Base-by-base conservation (phyloP, 495 filamentous ascomycete species). In the Trichoderma gamsii region DNA sequence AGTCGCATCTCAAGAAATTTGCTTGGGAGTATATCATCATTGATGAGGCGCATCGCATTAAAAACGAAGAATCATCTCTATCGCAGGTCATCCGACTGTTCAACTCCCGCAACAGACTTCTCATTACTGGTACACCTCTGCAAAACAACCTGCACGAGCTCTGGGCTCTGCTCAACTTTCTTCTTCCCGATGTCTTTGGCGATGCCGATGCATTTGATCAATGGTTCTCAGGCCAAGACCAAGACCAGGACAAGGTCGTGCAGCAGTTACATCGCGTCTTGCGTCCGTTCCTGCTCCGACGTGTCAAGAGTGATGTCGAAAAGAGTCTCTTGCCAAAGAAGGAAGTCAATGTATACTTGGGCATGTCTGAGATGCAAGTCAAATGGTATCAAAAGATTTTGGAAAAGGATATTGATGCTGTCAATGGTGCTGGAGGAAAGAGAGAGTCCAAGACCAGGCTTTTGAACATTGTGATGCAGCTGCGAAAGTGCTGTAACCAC, bases 1-100 rank as follows among this genome's bases (percentile, higher is more conserved):
- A 99, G 79, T 83, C 91, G 0, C 92, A 97, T 73, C 79, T 99
- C 61, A 96, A 96, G 80, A 98, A 98, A 77, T 96, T 98, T 74
- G 92, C 96, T 0, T 99, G 96, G 96, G 95, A 99, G 76, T 99
- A 99, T 76, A 98, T 99, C 78, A 97, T 99, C 76, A 97, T 99
- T 67, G 96, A 99, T 73, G 96, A 99, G 75, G 96, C 96, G 5
- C 96, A 99, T 76, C 92, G 96, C 25, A 98, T 99, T 82, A 99
- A 99, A 80, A 99, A 99, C 77, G 96, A 99, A 76, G 92, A 97
- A 76, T 99, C 96, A 0, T 96, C 96, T 3, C 83, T 99, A 5
- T 92, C 96, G 2, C 95, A 99, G 72, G 96, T 98, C 67, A 97
- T 99, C 70, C 92, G 96, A 68, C 80, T 98, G 38, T 98, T 99